Evolutionary conservation across 148 eudicot genomes (phyloP).

Genomic region (Fallopia convolvulus): DNA sequence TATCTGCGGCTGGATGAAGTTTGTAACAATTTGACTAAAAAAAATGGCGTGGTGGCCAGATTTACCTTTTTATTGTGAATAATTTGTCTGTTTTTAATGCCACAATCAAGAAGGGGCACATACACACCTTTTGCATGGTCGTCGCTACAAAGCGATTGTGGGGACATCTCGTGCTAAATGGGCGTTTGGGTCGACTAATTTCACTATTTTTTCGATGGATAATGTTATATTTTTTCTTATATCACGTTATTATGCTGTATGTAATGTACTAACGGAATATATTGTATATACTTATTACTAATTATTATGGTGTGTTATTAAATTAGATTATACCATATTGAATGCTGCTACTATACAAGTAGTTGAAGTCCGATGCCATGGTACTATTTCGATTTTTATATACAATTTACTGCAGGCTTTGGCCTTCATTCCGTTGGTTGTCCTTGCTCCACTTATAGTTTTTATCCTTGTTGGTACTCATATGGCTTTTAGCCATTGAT

Average conservation of each 20-base stretch:
- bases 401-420: neutral
- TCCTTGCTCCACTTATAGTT: neutral
- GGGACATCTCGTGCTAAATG: neutral
- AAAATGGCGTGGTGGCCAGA: neutral
- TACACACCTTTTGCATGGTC: neutral
- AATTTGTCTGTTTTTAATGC: too few relatives aligned
- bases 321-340: neutral
- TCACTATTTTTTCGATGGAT: neutral
- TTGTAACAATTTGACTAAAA: neutral
- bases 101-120: too few relatives aligned
- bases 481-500: neutral
- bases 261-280: too few relatives aligned
- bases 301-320: neutral
- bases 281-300: too few relatives aligned
- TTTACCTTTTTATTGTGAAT: too few relatives aligned
- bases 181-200: neutral
- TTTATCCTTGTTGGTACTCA: neutral
- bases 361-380: too few relatives aligned
- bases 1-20: neutral
- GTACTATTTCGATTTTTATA: neutral
- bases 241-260: neutral
- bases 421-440: neutral
- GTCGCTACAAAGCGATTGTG: neutral
- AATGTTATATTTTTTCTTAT: neutral
- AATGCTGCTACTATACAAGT: neutral